Conservation (phyloP, 805 yeast species). For the Pichia rugopelliculosa region DNA sequence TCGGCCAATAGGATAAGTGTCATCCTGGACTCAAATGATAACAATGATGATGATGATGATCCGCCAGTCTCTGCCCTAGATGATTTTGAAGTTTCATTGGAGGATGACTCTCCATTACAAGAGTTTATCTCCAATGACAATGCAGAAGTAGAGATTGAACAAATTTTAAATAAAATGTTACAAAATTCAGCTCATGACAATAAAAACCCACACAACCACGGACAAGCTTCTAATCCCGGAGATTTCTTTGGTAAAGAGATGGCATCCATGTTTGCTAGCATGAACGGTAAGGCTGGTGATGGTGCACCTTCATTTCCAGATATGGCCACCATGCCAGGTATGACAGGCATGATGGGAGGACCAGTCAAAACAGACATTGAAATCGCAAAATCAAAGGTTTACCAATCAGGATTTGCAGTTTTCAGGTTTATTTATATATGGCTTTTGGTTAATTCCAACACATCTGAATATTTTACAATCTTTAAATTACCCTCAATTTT, state of each 20-base stretch:
- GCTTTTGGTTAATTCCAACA: not conserved
- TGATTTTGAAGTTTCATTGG: slow-evolving; percentile 14
- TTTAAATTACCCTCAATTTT: not conserved
- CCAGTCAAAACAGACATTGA: not conserved
- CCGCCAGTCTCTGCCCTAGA: slow-evolving; percentile 9
- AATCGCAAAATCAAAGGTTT: slow-evolving; percentile 1
- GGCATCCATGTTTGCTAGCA: slow-evolving; percentile 15
- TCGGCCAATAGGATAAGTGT: not conserved
- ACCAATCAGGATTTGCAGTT: slow-evolving; percentile 3
- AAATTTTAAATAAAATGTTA: slow-evolving; percentile 7
- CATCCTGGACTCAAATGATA: not conserved
- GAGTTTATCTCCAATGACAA: slow-evolving; percentile 8
- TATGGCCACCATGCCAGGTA: not conserved
- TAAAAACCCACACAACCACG: slow-evolving; percentile 2
- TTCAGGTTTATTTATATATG: slow-evolving; percentile 1
- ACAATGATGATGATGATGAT: slow-evolving; percentile 10
- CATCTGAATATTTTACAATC: not conserved
- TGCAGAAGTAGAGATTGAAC: slow-evolving; percentile 12
- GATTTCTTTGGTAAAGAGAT: slow-evolving; percentile 1
- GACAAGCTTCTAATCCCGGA: not conserved
- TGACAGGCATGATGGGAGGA: not conserved
- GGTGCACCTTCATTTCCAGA: not conserved
- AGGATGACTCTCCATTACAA: slow-evolving; percentile 5
- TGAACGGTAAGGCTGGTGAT: not conserved
- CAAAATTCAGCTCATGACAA: slow-evolving; percentile 2